Conservation (phyloP, 306 rosid species). For the Cucumis melo region DNA sequence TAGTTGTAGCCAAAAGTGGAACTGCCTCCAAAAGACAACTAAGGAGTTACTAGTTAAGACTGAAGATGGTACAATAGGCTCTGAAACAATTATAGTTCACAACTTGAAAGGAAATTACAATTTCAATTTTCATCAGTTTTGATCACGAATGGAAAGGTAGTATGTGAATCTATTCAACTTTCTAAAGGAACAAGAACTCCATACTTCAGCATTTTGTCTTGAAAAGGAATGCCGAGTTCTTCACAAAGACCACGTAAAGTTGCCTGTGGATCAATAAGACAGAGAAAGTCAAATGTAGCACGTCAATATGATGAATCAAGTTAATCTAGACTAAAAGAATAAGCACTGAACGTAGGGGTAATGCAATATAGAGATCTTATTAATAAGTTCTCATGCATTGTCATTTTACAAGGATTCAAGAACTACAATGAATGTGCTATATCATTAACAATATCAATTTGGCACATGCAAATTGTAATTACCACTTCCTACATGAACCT, state of each 20-base stretch:
- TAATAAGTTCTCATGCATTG: neutral
- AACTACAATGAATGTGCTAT: neutral
- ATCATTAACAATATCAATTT: neutral
- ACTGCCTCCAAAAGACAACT: neutral
- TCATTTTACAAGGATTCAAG: neutral
- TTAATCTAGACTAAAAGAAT: neutral
- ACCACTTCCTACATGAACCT: neutral
- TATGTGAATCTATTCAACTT: neutral
- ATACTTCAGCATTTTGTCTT: constrained; percentile 60
- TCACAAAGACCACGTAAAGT: constrained; percentile 55
- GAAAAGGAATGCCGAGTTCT: constrained; percentile 61
- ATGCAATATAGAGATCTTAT: neutral
- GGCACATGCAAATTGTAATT: neutral
- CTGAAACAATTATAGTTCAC: neutral
- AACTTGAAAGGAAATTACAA: neutral
- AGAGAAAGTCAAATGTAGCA: neutral
- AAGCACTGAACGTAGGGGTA: neutral
- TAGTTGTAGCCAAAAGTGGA: neutral
- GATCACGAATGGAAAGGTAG: neutral
- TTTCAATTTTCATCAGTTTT: neutral
- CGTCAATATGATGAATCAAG: neutral
- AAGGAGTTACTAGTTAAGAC: neutral
- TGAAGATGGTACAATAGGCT: neutral
- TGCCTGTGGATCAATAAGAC: constrained; percentile 29
- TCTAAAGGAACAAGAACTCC: constrained; percentile 12